Evolutionary conservation across 129 eudicot genomes (phyloP).

Genomic region (Helichrysum umbraculigerum): DNA sequence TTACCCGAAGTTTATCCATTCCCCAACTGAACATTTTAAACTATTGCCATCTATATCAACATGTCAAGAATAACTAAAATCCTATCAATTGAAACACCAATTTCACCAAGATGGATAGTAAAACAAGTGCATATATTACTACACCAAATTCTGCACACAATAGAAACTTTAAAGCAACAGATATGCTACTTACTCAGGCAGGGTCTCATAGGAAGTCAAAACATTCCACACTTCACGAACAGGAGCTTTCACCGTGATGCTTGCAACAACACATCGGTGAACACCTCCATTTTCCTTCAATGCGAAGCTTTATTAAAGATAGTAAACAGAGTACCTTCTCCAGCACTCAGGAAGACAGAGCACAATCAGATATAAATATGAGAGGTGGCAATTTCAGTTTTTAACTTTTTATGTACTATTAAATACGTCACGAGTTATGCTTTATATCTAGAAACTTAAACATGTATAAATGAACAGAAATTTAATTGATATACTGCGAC

Average conservation of each 20-base stretch:
- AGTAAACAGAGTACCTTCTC: slow-evolving; percentile 12
- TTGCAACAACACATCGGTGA: slow-evolving; percentile 93
- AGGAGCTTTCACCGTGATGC: slow-evolving; percentile 96
- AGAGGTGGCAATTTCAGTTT: not conserved
- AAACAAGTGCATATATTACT: slow-evolving; percentile 28
- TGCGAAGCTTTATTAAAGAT: slow-evolving; percentile 30
- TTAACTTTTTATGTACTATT: not conserved
- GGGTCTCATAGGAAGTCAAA: slow-evolving; percentile 92
- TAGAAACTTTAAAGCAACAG: slow-evolving; percentile 14
- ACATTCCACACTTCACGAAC: slow-evolving; percentile 95
- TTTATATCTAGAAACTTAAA: not conserved
- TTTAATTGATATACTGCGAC: not conserved
- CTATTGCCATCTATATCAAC: slow-evolving; percentile 10
- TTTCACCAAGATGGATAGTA: slow-evolving; percentile 12
- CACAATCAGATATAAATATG: not conserved
- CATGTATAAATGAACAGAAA: too few species aligned
- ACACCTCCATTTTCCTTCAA: slow-evolving; percentile 97
- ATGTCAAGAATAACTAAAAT: not conserved
- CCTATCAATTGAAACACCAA: slow-evolving; percentile 12
- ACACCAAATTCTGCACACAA: not conserved
- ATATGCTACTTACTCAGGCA: slow-evolving; percentile 78
- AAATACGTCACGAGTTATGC: not conserved
- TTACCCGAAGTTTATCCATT: not conserved
- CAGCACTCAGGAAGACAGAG: slow-evolving; percentile 6
- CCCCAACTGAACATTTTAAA: slow-evolving; percentile 10